These are phyloP conservation scores for Clarireedia hainanense DNA, from an alignment of 2,329 filamentous ascomycete species.

Conservation along the genomic window DNA sequence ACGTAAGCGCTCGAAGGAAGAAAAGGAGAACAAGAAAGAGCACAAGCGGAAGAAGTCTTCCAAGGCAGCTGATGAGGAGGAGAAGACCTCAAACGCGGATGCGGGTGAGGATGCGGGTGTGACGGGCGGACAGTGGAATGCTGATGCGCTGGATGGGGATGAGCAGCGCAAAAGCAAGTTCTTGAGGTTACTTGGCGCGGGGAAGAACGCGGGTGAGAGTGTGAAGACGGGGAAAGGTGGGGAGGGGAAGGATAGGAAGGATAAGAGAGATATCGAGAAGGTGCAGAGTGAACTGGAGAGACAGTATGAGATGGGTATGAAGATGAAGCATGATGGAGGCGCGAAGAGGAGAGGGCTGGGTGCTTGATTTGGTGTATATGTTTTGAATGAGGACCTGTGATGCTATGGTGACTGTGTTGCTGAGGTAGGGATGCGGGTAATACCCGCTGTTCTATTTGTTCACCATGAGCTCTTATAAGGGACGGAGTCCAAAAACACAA, in stretches of 20 bases:
- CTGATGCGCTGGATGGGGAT: constrained; percentile 26
- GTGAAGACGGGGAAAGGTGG: constrained; percentile 3
- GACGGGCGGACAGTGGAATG: constrained; percentile 24
- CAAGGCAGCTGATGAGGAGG: neutral
- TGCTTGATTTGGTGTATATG: constrained; percentile 16
- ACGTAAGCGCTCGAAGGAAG: constrained; percentile 10
- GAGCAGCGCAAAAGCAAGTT: constrained; percentile 29
- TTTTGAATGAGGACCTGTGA: neutral
- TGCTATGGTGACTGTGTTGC: neutral
- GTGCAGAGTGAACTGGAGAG: constrained; percentile 30
- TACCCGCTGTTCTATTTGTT: neutral
- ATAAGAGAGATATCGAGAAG: constrained; percentile 19
- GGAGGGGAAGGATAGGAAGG: constrained; percentile 8
- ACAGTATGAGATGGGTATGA: constrained; percentile 31
- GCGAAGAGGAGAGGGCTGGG: constrained; percentile 31
- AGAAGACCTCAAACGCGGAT: constrained; percentile 2
- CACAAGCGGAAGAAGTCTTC: constrained; percentile 4
- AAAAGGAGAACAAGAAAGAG: constrained; percentile 7
- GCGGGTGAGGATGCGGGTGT: neutral
- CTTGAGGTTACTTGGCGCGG: constrained; percentile 29
- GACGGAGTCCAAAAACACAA: too few relatives aligned
- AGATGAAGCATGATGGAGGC: constrained; percentile 31
- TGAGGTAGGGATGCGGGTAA: neutral
- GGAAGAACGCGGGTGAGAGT: constrained; percentile 13
- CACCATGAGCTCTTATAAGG: too few relatives aligned